Percentiles rank a stretch among this genome's conserved stretches.
Evolutionary conservation across 2,329 filamentous ascomycete species (phyloP).

Genomic region (Orbilia ellipsospora): DNA sequence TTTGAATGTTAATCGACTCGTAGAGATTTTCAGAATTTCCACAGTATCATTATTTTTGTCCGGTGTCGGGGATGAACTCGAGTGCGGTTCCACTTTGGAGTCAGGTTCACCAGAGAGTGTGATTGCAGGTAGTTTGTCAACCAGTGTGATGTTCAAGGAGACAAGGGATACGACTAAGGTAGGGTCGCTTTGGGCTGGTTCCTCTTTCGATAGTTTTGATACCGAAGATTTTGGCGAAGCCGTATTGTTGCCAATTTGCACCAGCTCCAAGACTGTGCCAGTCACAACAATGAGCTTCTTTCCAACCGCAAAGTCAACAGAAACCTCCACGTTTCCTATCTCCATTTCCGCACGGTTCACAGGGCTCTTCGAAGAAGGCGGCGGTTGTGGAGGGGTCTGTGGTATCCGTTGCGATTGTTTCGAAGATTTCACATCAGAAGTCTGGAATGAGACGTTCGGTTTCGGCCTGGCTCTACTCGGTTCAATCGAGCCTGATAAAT

Average conservation of each 20-base stretch:
- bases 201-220: neutral
- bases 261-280: neutral
- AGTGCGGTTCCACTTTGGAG: neutral
- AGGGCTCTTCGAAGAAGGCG: neutral
- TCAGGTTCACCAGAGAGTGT: neutral
- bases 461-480: constrained; percentile 36
- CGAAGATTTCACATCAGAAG: neutral
- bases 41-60: no score
- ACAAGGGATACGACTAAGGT: constrained; percentile 19
- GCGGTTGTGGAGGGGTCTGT: neutral
- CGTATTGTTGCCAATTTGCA: neutral
- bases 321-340: constrained; percentile 29
- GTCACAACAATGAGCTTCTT: constrained; percentile 19
- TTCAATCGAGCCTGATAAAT: constrained; percentile 48
- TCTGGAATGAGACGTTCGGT: constrained; percentile 41
- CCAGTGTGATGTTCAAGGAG: constrained; percentile 28
- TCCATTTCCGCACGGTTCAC: constrained; percentile 23
- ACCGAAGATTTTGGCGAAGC: neutral
- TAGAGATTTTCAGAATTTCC: constrained; percentile 24
- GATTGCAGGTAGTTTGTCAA: constrained; percentile 29
- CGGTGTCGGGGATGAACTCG: neutral
- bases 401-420: neutral
- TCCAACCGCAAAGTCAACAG: constrained; percentile 25
- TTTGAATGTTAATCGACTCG: constrained; percentile 10
- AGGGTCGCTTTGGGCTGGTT: neutral